Evolutionary conservation across 2,329 filamentous ascomycete genomes (phyloP), one percentile per base, ranked within the genome.

Genomic region (Fusarium veterinarium): DNA sequence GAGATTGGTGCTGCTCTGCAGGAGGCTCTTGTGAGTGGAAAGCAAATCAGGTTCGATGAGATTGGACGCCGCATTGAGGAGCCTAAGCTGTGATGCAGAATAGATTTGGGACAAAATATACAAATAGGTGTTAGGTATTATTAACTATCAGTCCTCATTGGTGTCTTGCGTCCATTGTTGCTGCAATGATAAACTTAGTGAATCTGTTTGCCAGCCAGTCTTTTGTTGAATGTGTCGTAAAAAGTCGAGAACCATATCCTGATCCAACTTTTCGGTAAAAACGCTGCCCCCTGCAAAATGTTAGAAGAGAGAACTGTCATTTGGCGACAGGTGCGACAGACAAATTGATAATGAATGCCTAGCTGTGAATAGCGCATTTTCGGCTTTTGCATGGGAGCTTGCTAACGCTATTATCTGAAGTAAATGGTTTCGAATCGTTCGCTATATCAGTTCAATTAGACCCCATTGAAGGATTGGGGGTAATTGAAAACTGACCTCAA

Each of bases 41-140:
- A 44, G 55, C 60, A 71, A 44, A 67, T 71, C 30, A n/a, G 53
- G 5, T 71, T 71, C 16, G 69, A 69, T 35, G 64, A 64, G 53
- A 64, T 60, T 41, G 66, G 69, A 7, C 69, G 66, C 17, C 61
- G 69, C 16, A 67, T 71, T 31, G 66, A 71, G 42, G 53, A 55
- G 9, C n/a, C 60, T 16, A 71, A 71, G 60, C 38, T 71, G 40
- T 69, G 41, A 62, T 53, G 19, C 35, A 33, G 28, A 4, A 16
- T n/a, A 33, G 2, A 19, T 19, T 16, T 20, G 16, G 5, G 10
- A 16, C 2, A 25, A 9, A 30, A 25, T 37, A 41, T 6, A 13
- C 3, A 20, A 8, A 23, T 37, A 31, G 11, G 16, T 38, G 33
- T 53, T 17, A 28, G 42, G 11, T 14, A 4, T 30, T 30, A 7